A percentile compares a stretch with the other conserved stretches of the same genome.
phyloP scores from a whole-genome alignment of 2,329 filamentous ascomycete species.

The Diaporthe ilicicola region DNA sequence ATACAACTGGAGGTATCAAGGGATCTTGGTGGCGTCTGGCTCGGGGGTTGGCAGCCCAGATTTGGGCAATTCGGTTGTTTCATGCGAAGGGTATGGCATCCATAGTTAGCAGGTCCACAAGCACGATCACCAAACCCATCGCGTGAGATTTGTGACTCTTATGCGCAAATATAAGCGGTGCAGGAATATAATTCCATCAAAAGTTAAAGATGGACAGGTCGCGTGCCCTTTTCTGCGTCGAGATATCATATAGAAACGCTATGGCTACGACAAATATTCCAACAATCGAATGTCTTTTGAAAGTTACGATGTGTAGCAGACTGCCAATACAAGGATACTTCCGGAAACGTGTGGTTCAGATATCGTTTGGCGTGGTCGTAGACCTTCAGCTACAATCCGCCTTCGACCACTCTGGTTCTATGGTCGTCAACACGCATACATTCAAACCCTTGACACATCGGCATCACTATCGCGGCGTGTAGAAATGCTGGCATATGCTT shows the following conservation, averaged over 20 bases:
- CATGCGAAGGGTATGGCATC: conserved; percentile 13
- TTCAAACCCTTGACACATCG: too few species aligned
- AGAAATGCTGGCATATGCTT: not conserved
- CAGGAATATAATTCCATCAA: not conserved
- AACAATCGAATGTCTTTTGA: too few species aligned
- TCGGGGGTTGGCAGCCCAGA: conserved; percentile 15
- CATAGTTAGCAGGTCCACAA: not conserved
- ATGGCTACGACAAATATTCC: too few species aligned
- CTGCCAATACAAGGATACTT: too few species aligned
- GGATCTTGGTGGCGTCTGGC: conserved; percentile 30
- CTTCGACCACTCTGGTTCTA: not conserved
- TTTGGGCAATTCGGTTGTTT: conserved; percentile 22
- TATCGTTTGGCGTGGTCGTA: not conserved
- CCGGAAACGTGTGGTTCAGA: not conserved
- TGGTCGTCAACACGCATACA: not conserved
- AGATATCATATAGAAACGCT: too few species aligned
- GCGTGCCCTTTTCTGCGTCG: not conserved
- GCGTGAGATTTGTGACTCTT: not conserved
- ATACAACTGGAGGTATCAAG: conserved; percentile 24
- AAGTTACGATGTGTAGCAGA: too few species aligned
- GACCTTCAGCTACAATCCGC: not conserved
- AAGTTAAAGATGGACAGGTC: not conserved
- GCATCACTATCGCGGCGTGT: too few species aligned
- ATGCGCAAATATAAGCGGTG: not conserved
- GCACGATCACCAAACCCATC: not conserved